Base-by-base conservation (phyloP, 768 basidiomycete species). In the Gymnopilus dilepis region DNA sequence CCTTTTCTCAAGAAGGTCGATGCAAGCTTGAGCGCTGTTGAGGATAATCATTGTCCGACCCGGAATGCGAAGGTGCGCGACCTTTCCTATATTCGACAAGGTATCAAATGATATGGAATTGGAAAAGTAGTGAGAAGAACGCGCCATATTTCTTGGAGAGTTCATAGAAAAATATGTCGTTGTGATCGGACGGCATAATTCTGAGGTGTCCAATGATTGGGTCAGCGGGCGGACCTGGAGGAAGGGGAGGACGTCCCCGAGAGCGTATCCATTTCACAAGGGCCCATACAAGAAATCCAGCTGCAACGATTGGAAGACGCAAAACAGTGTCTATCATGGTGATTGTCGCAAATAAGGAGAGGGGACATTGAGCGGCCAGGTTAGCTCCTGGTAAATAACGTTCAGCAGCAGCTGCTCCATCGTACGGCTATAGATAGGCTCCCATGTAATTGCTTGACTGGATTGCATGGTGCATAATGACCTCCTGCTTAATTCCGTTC, bases 1-100 rank as follows among this genome's bases (percentile, higher is more conserved):
- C 64, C 85, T 84, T 72, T 86, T 86, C 65, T 88, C 86, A 50
- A 88, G 75, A 72, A 88, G 76, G 52, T 87, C 84, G 55, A 76
- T 68, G 15, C 83, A 84, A 24, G 75, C 65, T 64, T 79, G 76
- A 22, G 72, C 74, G 5, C 78, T 81, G 67, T 84, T 85, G 34
- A 87, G 64, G 54, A 87, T 69, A 38, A 87, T 67, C 26, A 87
- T 70, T 41, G 84, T 76, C 60, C 84, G 84, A 3, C 86, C 85
- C 1, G 87, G 73, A 17, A 86, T 72, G n/a, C 80, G 85, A 0
- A 79, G 76, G 45, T 83, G 85, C 43, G 78, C 76, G 30, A 87
- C 84, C 21, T 54, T 38, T 13, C 53, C 53, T 54, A 21, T 7
- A 47, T n/a, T 11, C 12, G 9, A 12, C 17, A n/a, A 37, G 53